Percentiles rank a stretch among this genome's conserved stretches.
phyloP scores from a whole-genome alignment of 2,329 filamentous ascomycete species.

The Sporothrix schenckii region DNA sequence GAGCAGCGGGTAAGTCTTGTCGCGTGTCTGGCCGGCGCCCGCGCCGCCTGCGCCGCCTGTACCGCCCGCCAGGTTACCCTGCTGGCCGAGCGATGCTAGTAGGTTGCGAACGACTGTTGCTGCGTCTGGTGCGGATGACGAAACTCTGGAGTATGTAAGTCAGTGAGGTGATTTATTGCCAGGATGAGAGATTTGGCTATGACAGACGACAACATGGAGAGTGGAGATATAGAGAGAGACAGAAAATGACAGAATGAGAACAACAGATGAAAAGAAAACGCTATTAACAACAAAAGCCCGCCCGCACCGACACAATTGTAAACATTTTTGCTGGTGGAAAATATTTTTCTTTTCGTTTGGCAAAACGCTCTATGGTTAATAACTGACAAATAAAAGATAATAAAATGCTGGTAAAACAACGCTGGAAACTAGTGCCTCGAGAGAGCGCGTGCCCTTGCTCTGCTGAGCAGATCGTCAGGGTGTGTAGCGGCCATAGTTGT shows the following conservation, averaged over 20 bases:
- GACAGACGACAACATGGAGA: background rate
- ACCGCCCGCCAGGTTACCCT: background rate
- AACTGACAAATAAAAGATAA: conserved; percentile 7
- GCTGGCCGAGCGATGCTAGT: conserved; percentile 71
- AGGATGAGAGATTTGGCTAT: background rate
- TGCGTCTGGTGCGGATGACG: conserved; percentile 66
- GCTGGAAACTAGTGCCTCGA: background rate
- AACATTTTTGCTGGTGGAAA: background rate
- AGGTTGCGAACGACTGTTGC: conserved; percentile 84
- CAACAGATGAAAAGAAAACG: background rate
- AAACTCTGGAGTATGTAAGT: conserved; percentile 52
- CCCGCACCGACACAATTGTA: background rate
- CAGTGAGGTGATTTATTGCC: background rate
- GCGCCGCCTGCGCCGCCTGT: background rate
- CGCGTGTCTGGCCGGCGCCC: conserved; percentile 47
- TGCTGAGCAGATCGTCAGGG: background rate
- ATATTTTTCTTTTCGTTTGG: conserved; percentile 12
- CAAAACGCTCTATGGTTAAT: conserved; percentile 26
- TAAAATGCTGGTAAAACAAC: conserved; percentile 3
- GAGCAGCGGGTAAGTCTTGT: conserved; percentile 77
- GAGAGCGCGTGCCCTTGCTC: background rate
- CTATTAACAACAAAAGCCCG: background rate
- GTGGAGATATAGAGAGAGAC: too few relatives aligned
- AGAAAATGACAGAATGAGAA: background rate
- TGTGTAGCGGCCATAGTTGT: background rate